Evolutionary conservation across 2,329 filamentous ascomycete species (phyloP), one percentile per base, ranked within the genome.

Genomic region (Penicillium verrucosum): DNA sequence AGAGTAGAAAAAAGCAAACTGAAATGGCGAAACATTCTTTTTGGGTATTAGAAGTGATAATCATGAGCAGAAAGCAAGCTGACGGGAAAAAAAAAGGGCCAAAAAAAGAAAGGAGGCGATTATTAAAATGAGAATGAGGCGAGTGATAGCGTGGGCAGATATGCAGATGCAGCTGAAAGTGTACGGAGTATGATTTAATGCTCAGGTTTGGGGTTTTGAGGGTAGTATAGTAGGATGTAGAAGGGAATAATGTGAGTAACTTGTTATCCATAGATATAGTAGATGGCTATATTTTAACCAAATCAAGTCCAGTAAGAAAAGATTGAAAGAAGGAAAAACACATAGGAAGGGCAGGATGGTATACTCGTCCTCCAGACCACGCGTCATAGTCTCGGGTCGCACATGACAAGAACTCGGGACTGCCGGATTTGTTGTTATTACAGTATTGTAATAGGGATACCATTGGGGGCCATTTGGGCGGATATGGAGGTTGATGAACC

Each of bases 321-420:
- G 11, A 23, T 23, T 10, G 44, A 16, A 29, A 42, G 29, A 12
- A 14, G 18, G 8, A 40, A 23, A 23, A 16, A 3, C 12, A 34
- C 14, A 34, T 34, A 32, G 11, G 30, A 32, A 32, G 29, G 11
- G 11, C 12, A 32, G 29, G 29, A 29, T n/a, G 16, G 23, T 42
- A 27, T 43, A n/a, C 41, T 42, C 23, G 27, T 42, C 23, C 9
- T 29, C 27, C 8, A 29, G 18, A 21, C 16, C 8, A 45, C 50
- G 42, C 54, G 54, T 56, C 54, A 56, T 52, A 30, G 23, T 54
- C 12, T 55, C 38, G 45, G 54, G 54, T 56, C 12, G 37, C 54
- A 56, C 54, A 56, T 43, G 45, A 54, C 52, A 30, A 50, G 52
- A 45, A 21, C 48, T 51, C 54, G 54, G 54, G 42, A 51, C 34